Conservation (phyloP, 2,329 filamentous ascomycete genomes). For the Clonostachys rosea region DNA sequence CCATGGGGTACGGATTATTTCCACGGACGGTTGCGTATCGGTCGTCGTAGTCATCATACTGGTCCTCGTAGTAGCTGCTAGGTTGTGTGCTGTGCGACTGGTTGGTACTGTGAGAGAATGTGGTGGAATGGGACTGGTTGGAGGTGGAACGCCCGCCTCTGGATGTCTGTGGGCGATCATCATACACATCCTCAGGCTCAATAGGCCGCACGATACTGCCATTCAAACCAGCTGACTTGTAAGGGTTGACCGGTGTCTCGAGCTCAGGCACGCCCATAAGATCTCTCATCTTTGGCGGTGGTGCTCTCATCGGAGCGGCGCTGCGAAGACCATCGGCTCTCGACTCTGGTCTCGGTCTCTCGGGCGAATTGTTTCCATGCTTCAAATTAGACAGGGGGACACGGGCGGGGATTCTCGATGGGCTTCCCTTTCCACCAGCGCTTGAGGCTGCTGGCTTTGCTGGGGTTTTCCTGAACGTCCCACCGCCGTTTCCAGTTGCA, state of each 20-base stretch:
- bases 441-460: constrained; percentile 14
- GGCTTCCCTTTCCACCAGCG: constrained; percentile 19
- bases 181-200: constrained; percentile 81
- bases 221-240: constrained; percentile 39
- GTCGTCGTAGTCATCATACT: constrained; percentile 23
- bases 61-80: constrained; percentile 16
- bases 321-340: constrained; percentile 43
- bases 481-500: constrained; percentile 25
- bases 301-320: constrained; percentile 58
- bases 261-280: constrained; percentile 50
- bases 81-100: constrained; percentile 22
- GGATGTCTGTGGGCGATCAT: constrained; percentile 47
- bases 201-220: constrained; percentile 55
- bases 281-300: constrained; percentile 91
- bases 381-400: constrained; percentile 65
- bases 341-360: constrained; percentile 50
- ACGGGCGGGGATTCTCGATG: constrained; percentile 60
- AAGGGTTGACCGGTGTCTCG: constrained; percentile 42
- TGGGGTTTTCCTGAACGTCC: constrained; percentile 6
- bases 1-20: constrained; percentile 18
- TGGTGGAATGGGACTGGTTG: constrained; percentile 11
- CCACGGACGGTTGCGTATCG: constrained; percentile 34
- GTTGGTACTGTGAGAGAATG: constrained; percentile 18
- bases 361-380: constrained; percentile 75
- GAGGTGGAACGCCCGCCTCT: constrained; percentile 18